Evolutionary conservation across 179 eudicot species (phyloP).

Genomic region (Beta macrorhiza): DNA sequence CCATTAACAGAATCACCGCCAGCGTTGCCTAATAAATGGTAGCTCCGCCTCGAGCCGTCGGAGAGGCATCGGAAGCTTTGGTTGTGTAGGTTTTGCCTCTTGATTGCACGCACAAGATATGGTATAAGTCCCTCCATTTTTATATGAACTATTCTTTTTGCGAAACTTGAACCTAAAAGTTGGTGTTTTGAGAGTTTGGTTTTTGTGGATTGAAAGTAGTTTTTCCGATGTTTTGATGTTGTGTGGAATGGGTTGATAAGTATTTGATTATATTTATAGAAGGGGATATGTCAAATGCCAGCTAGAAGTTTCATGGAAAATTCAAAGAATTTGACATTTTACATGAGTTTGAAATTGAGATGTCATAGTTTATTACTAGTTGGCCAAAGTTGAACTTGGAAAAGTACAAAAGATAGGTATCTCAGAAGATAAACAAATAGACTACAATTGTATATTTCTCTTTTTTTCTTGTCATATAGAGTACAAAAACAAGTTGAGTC

Average conservation of each 20-base stretch:
- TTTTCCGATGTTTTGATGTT: neutral
- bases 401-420: neutral
- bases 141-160: neutral
- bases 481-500: neutral
- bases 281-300: conserved; percentile 4
- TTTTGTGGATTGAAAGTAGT: neutral
- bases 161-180: neutral
- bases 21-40: conserved; percentile 23
- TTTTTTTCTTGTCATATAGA: too few relatives aligned
- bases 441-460: too few relatives aligned
- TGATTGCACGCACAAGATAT: conserved; percentile 33
- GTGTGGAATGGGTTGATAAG: neutral
- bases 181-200: neutral
- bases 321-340: conserved; percentile 5
- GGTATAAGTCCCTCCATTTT: conserved; percentile 38
- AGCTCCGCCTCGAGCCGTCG: conserved; percentile 33
- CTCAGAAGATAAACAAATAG: too few relatives aligned
- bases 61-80: conserved; percentile 32
- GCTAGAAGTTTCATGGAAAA: neutral
- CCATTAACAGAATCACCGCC: conserved; percentile 20
- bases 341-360: neutral
- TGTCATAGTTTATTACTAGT: neutral
- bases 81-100: conserved; percentile 26
- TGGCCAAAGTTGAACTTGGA: conserved; percentile 9
- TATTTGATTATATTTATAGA: neutral